Evolutionary conservation across 192 early-diverging fungal genomes (phyloP).

Genomic region (Umbelopsis sp.): DNA sequence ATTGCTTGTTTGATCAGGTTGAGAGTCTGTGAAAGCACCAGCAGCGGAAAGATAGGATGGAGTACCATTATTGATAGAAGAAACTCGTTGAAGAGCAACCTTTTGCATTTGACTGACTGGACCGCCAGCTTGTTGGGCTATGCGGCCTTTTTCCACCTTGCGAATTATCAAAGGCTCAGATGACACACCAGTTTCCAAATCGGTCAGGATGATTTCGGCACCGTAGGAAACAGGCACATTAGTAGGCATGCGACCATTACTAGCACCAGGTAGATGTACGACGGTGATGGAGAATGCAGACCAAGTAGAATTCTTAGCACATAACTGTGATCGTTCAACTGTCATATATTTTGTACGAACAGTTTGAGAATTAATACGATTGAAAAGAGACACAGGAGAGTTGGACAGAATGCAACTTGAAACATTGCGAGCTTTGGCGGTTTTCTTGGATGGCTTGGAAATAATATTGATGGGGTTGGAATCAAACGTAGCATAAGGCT

Average conservation of each 20-base stretch:
- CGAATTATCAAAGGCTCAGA: conserved; percentile 75
- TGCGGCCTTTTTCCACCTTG: conserved; percentile 77
- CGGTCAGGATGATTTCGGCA: conserved; percentile 70
- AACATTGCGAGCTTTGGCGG: conserved; percentile 77
- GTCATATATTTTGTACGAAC: conserved; percentile 85
- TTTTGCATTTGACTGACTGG: conserved; percentile 89
- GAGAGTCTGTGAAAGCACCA: conserved; percentile 27
- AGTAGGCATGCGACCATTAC: background rate
- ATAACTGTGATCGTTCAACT: conserved; percentile 56
- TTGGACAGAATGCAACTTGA: conserved; percentile 78
- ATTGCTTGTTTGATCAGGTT: background rate
- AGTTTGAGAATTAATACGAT: conserved; percentile 91
- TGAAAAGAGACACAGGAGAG: conserved; percentile 81
- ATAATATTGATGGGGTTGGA: conserved; percentile 81
- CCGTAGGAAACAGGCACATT: conserved; percentile 67
- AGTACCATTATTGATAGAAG: conserved; percentile 25
- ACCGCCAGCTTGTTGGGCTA: conserved; percentile 61
- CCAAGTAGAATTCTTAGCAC: conserved; percentile 65
- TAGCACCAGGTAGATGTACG: conserved; percentile 22
- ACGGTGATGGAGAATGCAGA: conserved; percentile 61
- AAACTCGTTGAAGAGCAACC: conserved; percentile 59
- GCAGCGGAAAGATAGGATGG: conserved; percentile 37
- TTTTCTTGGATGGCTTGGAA: conserved; percentile 93
- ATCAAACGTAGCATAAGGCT: conserved; percentile 63
- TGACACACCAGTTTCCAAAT: conserved; percentile 59